phyloP scores from a whole-genome alignment of 495 filamentous ascomycete species.

The Penicillium soppii region DNA sequence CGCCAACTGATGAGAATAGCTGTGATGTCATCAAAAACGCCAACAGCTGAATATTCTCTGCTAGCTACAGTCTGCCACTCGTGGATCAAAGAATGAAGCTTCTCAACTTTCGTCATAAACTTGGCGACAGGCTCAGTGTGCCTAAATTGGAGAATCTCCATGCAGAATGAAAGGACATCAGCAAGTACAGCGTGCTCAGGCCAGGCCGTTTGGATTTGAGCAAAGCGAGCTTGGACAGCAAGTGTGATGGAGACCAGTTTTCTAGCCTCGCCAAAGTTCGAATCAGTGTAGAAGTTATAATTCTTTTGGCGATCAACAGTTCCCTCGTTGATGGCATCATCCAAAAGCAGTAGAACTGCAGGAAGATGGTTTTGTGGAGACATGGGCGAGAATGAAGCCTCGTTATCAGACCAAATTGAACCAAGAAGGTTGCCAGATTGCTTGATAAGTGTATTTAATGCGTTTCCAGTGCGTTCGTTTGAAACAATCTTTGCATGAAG shows the following conservation, averaged over 20 bases:
- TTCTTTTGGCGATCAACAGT: conserved; percentile 28
- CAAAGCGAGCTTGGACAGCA: conserved; percentile 65
- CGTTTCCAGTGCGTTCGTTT: conserved; percentile 22
- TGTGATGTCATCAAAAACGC: conserved; percentile 73
- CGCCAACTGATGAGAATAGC: conserved; percentile 80
- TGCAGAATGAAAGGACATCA: conserved; percentile 72
- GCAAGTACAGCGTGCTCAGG: conserved; percentile 72
- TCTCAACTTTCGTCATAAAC: conserved; percentile 79
- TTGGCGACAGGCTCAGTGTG: conserved; percentile 86
- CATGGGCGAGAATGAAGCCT: conserved; percentile 31
- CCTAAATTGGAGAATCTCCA: conserved; percentile 68
- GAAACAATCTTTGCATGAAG: conserved; percentile 54
- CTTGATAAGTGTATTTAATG: conserved; percentile 36
- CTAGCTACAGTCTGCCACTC: conserved; percentile 94
- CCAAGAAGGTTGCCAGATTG: conserved; percentile 39
- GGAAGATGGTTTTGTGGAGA: conserved; percentile 58
- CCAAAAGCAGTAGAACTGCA: conserved; percentile 62
- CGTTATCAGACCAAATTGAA: conserved; percentile 35
- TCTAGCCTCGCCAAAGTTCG: conserved; percentile 70
- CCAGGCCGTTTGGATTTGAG: conserved; percentile 65
- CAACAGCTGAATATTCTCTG: conserved; percentile 65
- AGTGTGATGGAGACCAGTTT: conserved; percentile 66
- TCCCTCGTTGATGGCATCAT: conserved; percentile 51
- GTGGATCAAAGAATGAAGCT: conserved; percentile 74
- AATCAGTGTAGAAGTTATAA: conserved; percentile 88